phyloP scores from a whole-genome alignment of 768 basidiomycete genomes.

The Auricularia heimuer region DNA sequence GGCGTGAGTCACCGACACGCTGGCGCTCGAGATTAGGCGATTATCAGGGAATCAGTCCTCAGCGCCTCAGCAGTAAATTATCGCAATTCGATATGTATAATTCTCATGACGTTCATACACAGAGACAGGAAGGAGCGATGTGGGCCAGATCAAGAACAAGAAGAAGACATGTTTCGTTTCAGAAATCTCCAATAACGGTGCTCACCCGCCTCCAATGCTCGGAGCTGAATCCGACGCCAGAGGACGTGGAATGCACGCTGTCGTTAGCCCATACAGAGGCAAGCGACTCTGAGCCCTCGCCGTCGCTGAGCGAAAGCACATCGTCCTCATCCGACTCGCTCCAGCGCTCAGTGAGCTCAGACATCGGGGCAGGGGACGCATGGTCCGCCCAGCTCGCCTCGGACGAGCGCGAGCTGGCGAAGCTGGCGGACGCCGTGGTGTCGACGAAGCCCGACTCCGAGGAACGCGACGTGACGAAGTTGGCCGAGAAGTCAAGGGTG shows the following conservation, averaged over 20 bases:
- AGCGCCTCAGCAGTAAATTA: no score
- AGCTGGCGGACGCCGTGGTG: not conserved
- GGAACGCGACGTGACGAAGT: slow-evolving; percentile 17
- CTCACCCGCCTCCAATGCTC: slow-evolving; percentile 1
- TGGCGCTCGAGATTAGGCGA: not conserved
- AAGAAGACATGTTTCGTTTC: not conserved
- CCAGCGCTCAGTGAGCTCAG: not conserved
- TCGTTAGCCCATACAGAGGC: not conserved
- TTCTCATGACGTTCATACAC: not conserved
- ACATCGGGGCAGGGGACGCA: no score
- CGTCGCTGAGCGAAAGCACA: not conserved
- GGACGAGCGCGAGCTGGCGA: not conserved
- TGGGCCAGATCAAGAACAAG: not conserved
- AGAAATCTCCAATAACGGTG: slow-evolving; percentile 1
- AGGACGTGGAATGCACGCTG: not conserved
- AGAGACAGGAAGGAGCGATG: not conserved
- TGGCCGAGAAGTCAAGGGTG: slow-evolving; percentile 60
- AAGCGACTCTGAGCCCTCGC: not conserved
- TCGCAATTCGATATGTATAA: not conserved
- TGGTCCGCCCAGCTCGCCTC: not conserved
- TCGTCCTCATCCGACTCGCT: not conserved
- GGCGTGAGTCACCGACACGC: not conserved
- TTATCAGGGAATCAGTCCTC: not conserved
- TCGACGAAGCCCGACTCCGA: not conserved
- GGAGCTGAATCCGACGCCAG: not conserved